A percentile compares a stretch with the other conserved stretches of the same genome.
Evolutionary conservation across 768 basidiomycete species (phyloP).

Genomic region (Hypsizygus marmoreus): DNA sequence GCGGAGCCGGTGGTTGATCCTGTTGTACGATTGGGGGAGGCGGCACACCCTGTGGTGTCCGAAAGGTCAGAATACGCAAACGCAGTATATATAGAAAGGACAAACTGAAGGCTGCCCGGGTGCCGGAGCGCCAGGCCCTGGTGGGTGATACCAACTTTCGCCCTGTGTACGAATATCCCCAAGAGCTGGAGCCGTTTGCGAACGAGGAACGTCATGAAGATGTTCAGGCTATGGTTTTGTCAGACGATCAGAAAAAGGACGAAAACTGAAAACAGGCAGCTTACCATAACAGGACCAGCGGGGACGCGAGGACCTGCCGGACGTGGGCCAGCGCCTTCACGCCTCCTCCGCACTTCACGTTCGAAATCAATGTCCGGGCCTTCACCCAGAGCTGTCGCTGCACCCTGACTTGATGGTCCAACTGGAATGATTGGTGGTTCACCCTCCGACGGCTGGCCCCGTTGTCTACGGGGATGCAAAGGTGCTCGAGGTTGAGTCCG

Average conservation of each 20-base stretch:
- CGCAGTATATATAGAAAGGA: background rate
- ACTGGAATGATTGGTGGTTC: constrained; percentile 1
- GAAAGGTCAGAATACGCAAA: background rate
- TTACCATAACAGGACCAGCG: constrained; percentile 28
- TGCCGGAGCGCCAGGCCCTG: constrained; percentile 3
- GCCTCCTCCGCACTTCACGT: constrained; percentile 1
- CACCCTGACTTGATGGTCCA: background rate
- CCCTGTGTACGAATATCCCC: constrained; percentile 3
- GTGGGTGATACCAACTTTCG: constrained; percentile 34
- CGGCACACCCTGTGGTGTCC: constrained; percentile 17
- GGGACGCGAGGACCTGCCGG: constrained; percentile 19
- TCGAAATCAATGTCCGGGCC: constrained; percentile 8
- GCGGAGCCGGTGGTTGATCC: constrained; percentile 19
- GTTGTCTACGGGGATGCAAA: background rate
- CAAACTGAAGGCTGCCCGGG: constrained; percentile 5
- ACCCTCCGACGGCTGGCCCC: constrained; percentile 2
- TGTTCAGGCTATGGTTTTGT: constrained; percentile 12
- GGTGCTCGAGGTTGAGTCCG: constrained; percentile 6
- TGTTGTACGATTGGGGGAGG: constrained; percentile 25
- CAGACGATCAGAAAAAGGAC: constrained; percentile 2
- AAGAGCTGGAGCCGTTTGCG: constrained; percentile 30
- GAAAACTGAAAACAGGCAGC: background rate
- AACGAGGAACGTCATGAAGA: constrained; percentile 11
- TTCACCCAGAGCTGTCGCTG: background rate
- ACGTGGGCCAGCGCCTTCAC: background rate